A percentile compares a stretch with the other conserved stretches of the same genome.
Conservation (phyloP, 345 rosid species). For the Sisymbrium irio region DNA sequence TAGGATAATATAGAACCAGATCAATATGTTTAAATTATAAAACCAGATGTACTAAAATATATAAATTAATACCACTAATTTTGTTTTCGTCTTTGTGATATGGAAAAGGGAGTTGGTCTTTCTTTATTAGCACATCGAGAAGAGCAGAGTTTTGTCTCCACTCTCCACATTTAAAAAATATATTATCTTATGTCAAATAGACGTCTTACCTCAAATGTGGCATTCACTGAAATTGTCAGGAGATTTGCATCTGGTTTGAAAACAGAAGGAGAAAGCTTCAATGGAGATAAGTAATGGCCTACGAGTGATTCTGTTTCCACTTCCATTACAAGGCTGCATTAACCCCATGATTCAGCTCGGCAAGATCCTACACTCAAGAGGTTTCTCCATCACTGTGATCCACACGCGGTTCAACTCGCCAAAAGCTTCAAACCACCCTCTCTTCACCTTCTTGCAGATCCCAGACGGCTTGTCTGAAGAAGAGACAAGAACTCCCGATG, state of each 20-base stretch:
- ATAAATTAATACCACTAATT: background rate
- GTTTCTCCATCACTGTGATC: conserved; percentile 53
- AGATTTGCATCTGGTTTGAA: background rate
- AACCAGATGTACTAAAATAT: too few relatives aligned
- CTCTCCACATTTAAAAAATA: background rate
- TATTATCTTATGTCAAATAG: background rate
- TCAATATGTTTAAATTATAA: background rate
- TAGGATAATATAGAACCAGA: background rate
- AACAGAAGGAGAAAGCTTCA: background rate
- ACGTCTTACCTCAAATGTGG: background rate
- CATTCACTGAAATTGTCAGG: background rate
- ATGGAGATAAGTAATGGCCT: conserved; percentile 21
- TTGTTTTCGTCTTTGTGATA: background rate
- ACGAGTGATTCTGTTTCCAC: conserved; percentile 49
- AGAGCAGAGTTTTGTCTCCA: conserved; percentile 1
- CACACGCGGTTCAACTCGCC: conserved; percentile 37
- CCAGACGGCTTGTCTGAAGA: conserved; percentile 29
- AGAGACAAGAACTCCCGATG: conserved; percentile 18
- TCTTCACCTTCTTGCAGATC: conserved; percentile 32
- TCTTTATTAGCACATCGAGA: conserved; percentile 5
- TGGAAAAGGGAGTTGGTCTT: background rate
- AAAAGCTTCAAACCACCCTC: conserved; percentile 32
- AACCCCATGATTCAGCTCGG: conserved; percentile 63
- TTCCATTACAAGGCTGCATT: conserved; percentile 63
- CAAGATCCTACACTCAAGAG: conserved; percentile 49